These are phyloP conservation scores for Debaryomyces hansenii DNA, from an alignment of 805 yeast species.

Conservation along the genomic window DNA sequence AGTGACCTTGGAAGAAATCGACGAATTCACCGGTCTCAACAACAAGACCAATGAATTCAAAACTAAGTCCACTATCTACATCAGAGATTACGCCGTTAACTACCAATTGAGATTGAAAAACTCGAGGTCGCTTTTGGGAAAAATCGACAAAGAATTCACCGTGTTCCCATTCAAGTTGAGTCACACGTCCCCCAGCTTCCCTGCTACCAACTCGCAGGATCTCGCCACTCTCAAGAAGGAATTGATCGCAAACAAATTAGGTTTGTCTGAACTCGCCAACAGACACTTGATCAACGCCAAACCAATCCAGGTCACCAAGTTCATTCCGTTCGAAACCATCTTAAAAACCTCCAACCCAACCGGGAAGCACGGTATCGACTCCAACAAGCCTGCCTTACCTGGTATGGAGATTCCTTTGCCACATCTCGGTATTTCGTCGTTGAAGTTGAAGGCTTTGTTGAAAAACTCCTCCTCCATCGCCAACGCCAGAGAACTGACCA, in stretches of 20 bases:
- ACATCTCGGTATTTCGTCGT: constrained; percentile 66
- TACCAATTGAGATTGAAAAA: constrained; percentile 76
- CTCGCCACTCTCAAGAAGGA: constrained; percentile 48
- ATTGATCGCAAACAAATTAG: constrained; percentile 64
- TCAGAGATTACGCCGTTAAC: constrained; percentile 83
- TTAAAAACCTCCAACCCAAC: constrained; percentile 65
- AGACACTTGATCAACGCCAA: constrained; percentile 74
- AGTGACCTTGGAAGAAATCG: constrained; percentile 65
- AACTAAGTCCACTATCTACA: constrained; percentile 68
- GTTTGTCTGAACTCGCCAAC: constrained; percentile 76
- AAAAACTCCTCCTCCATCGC: constrained; percentile 49
- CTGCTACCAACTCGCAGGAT: constrained; percentile 44
- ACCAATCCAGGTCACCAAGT: constrained; percentile 71
- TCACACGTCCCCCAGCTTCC: constrained; percentile 64
- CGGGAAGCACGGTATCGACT: constrained; percentile 67
- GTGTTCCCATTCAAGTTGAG: constrained; percentile 91
- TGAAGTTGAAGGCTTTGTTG: constrained; percentile 63
- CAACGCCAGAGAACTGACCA: constrained; percentile 77
- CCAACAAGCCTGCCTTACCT: constrained; percentile 63
- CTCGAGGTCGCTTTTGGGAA: constrained; percentile 67
- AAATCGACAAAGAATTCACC: constrained; percentile 70
- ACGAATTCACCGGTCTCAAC: constrained; percentile 62
- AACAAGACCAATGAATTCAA: constrained; percentile 51
- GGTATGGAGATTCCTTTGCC: constrained; percentile 79
- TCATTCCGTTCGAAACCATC: constrained; percentile 67